A percentile compares a stretch with the other conserved stretches of the same genome.
Conservation (phyloP, 345 rosid species). For the Theobroma cacao region DNA sequence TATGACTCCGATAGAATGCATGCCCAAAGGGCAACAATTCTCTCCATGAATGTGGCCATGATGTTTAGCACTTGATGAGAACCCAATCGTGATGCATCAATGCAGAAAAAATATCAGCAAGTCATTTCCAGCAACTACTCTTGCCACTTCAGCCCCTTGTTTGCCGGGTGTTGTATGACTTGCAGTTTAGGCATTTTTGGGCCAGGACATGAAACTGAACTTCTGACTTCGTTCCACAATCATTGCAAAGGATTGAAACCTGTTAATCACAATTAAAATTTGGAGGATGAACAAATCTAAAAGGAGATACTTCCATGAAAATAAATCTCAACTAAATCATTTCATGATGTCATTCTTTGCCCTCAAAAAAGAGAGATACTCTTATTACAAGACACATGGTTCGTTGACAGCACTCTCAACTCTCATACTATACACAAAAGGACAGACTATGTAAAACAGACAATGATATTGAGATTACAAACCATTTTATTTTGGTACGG, state of each 20-base stretch:
- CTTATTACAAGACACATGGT: background rate
- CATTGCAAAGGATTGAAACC: slow-evolving; percentile 90
- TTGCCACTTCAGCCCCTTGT: slow-evolving; percentile 11
- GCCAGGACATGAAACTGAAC: slow-evolving; percentile 77
- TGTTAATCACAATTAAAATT: slow-evolving; percentile 16
- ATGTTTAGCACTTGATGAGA: background rate
- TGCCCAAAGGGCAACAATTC: background rate
- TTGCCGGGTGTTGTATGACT: slow-evolving; percentile 27
- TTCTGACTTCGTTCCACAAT: slow-evolving; percentile 58
- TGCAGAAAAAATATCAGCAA: background rate
- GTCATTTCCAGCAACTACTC: background rate
- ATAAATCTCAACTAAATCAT: too few species aligned
- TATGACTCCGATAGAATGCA: background rate
- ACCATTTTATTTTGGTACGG: slow-evolving; percentile 62
- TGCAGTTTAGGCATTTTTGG: slow-evolving; percentile 75
- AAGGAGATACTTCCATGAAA: background rate
- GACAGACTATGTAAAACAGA: background rate
- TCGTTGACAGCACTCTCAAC: background rate
- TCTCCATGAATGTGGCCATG: background rate
- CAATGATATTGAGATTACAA: background rate
- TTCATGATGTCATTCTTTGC: background rate
- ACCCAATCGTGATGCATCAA: background rate
- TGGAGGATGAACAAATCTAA: background rate
- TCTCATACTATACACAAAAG: background rate
- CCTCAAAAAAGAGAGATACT: background rate